phyloP scores from a whole-genome alignment of 768 basidiomycete species.

The Serendipita sp. region DNA sequence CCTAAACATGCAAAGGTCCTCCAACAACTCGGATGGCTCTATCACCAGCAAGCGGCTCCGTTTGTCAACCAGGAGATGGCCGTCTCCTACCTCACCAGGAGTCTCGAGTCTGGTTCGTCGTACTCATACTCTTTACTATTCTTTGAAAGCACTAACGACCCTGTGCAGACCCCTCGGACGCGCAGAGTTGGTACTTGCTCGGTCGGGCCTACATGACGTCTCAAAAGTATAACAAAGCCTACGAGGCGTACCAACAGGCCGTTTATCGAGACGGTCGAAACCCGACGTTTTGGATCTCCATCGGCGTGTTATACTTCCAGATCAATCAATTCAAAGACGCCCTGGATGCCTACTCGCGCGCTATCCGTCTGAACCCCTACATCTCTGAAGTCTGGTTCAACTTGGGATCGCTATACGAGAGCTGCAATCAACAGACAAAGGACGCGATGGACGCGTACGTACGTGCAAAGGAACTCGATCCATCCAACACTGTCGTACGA shows the following conservation, averaged over 20 bases:
- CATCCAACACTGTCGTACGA: slow-evolving; percentile 64
- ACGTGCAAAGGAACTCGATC: slow-evolving; percentile 86
- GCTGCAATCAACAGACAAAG: slow-evolving; percentile 96
- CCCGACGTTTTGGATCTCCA: slow-evolving; percentile 99
- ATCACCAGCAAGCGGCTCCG: slow-evolving; percentile 85
- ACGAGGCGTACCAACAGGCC: slow-evolving; percentile 98
- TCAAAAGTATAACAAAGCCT: slow-evolving; percentile 97
- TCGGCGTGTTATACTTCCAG: slow-evolving; percentile 97
- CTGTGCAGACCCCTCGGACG: slow-evolving; percentile 68
- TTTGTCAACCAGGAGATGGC: slow-evolving; percentile 95
- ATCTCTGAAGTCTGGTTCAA: slow-evolving; percentile 94
- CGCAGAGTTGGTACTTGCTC: slow-evolving; percentile 97
- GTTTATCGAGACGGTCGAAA: slow-evolving; percentile 98
- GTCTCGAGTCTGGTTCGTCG: slow-evolving; percentile 75
- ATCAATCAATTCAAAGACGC: slow-evolving; percentile 99
- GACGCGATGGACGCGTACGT: slow-evolving; percentile 98
- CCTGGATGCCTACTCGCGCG: slow-evolving; percentile 95
- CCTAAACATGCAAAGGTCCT: slow-evolving; percentile 92
- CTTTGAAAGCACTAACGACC: not conserved
- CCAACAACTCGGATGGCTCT: slow-evolving; percentile 95
- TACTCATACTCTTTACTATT: not conserved
- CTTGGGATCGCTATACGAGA: slow-evolving; percentile 90
- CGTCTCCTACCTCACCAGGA: slow-evolving; percentile 85
- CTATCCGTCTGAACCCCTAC: slow-evolving; percentile 97
- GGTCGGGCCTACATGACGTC: slow-evolving; percentile 98